A percentile compares a stretch with the other conserved stretches of the same genome.
Evolutionary conservation across 257 asterid genomes (phyloP).

Genomic region (Avicennia marina): DNA sequence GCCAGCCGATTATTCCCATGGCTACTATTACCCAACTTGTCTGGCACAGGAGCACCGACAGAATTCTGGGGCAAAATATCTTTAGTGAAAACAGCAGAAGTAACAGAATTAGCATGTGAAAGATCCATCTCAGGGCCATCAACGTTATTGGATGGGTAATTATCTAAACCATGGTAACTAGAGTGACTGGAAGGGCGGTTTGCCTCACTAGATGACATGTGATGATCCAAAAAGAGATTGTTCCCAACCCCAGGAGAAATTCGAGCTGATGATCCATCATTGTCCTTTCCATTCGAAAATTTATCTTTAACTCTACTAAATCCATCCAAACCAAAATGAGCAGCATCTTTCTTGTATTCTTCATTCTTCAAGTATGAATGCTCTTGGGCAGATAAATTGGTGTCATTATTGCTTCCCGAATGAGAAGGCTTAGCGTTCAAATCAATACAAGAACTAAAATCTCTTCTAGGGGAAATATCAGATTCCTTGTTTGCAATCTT

Average conservation of each 20-base stretch:
- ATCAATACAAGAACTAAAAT: conserved; percentile 15
- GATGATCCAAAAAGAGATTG: conserved; percentile 24
- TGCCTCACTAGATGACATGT: conserved; percentile 29
- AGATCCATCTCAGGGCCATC: conserved; percentile 31
- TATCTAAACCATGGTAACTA: conserved; percentile 27
- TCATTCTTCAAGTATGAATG: conserved; percentile 24
- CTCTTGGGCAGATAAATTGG: conserved; percentile 17
- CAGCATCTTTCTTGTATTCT: conserved; percentile 33
- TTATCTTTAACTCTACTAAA: conserved; percentile 25
- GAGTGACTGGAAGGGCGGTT: conserved; percentile 28
- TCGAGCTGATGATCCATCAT: conserved; percentile 34
- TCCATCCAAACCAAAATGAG: conserved; percentile 29
- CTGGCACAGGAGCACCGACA: conserved; percentile 27
- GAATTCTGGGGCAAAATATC: conserved; percentile 40
- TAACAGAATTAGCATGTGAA: conserved; percentile 23
- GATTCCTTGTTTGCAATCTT: conserved; percentile 34
- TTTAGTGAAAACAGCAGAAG: conserved; percentile 28
- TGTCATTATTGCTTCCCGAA: conserved; percentile 24
- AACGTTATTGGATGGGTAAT: conserved; percentile 24
- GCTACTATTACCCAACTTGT: conserved; percentile 34
- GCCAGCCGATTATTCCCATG: conserved; percentile 27
- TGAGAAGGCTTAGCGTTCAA: conserved; percentile 26
- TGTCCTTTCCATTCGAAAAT: conserved; percentile 32
- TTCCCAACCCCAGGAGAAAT: conserved; percentile 25
- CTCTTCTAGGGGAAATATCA: conserved; percentile 19